Evolutionary conservation across 1,139 yeast genomes (phyloP).

Genomic region (Suhomyces bribrorum): DNA sequence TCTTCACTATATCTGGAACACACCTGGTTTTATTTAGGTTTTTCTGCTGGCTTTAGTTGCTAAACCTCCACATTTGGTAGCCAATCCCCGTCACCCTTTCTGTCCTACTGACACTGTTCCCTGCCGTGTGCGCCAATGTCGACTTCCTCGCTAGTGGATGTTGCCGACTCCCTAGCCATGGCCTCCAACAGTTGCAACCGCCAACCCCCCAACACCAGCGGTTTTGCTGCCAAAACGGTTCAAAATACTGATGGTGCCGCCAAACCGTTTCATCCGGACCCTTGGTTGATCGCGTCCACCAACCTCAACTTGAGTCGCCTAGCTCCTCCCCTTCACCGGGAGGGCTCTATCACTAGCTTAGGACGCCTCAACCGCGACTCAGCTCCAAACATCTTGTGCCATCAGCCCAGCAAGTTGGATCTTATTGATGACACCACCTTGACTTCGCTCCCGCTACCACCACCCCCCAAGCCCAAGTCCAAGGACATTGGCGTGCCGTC

Average conservation of each 20-base stretch:
- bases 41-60: not conserved
- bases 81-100: not conserved
- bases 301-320: conserved; percentile 17
- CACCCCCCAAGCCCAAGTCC: conserved; percentile 40
- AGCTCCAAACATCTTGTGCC: conserved; percentile 16
- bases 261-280: conserved; percentile 11
- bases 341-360: conserved; percentile 7
- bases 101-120: not conserved
- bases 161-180: not conserved
- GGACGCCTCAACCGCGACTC: conserved; percentile 5
- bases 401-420: conserved; percentile 55
- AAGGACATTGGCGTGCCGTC: not conserved
- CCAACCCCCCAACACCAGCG: not conserved
- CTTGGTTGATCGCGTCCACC: conserved; percentile 16
- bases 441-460: conserved; percentile 68
- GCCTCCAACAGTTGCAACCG: not conserved
- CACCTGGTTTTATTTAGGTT: not conserved
- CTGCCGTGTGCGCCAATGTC: not conserved
- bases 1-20: not conserved
- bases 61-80: not conserved
- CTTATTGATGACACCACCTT: conserved; percentile 60
- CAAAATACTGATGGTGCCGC: not conserved
- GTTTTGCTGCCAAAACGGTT: not conserved
- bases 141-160: not conserved
- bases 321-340: conserved; percentile 11